Base-by-base conservation (phyloP, 2,329 filamentous ascomycete genomes). In the Talaromyces sp. region DNA sequence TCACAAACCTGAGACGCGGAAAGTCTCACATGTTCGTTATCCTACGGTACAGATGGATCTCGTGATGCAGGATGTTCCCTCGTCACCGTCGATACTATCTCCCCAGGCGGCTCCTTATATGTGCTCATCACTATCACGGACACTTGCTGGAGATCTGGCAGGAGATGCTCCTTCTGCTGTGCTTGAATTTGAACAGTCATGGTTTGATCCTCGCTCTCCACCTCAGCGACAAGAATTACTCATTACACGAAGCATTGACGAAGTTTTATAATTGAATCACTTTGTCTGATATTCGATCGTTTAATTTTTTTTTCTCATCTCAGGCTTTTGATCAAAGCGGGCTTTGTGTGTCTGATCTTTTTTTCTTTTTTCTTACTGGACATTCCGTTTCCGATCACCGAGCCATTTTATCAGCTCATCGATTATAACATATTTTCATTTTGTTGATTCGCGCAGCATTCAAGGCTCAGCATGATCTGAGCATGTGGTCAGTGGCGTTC, bases 171-270 rank as follows among this genome's bases (percentile, higher is more conserved):
- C 59, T n/a, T n/a, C n/a, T 11, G 57, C 53, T 15, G 39, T 63
- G 15, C 50, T 61, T 33, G 61, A 57, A 45, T 67, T 63, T 60
- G 65, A 62, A 28, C 61, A 61, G 19, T 59, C 65, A 59, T 59
- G 66, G 28, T 66, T 66, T 7, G 74, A 76, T 64, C 74, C 74
- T 28, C 66, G 74, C 54, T 76, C 74, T n/a, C 74, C 74, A 37
- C 71, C 73, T 13, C 67, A 68, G 48, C 67, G 70, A 39, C 66
- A 65, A 19, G 74, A 75, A 59, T 68, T 70, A 21, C 60, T 76
- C 55, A 75, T 76, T 59, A 74, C 76, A 73, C 73, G 74, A 67
- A 76, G 70, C 62, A 76, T 76, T 66, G 73, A 76, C 62, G 74
- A 76, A 67, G 75, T 76, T 65, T 67, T 76, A 61, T 76, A 69